A percentile compares a stretch with the other conserved stretches of the same genome.
These are phyloP conservation scores for Puccinia sorghi DNA, from an alignment of 1,284 basidiomycete species.

Conservation along the genomic window DNA sequence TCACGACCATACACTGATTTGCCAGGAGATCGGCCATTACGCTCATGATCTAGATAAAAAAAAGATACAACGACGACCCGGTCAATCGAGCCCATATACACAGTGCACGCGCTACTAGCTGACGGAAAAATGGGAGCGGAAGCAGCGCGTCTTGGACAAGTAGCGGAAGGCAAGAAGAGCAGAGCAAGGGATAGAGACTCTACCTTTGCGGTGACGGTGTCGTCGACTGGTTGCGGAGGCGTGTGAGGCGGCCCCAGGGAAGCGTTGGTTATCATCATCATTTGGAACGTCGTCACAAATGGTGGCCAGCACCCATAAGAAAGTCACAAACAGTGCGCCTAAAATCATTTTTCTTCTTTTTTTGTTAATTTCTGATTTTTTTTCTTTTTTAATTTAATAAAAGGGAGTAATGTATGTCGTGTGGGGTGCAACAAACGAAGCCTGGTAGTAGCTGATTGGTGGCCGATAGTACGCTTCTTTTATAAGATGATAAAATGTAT, in stretches of 20 bases:
- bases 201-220: slow-evolving; percentile 1
- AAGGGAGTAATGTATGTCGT: background rate
- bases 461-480: background rate
- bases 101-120: too few species aligned
- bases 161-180: background rate
- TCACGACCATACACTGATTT: background rate
- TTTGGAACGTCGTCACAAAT: background rate
- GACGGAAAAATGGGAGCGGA: too few species aligned
- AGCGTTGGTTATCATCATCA: background rate
- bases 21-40: background rate
- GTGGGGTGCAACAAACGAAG: background rate
- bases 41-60: slow-evolving; percentile 1
- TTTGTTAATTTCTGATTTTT: too few species aligned
- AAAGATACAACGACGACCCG: background rate
- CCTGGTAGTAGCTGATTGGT: too few species aligned
- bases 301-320: slow-evolving; percentile 20
- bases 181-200: background rate
- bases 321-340: slow-evolving; percentile 11
- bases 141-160: too few species aligned
- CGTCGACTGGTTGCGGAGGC: background rate
- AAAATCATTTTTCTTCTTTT: background rate
- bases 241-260: background rate
- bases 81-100: too few species aligned
- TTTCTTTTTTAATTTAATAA: too few species aligned
- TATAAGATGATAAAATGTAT: too few species aligned